Conservation (phyloP, 75 land plant species). For the Cryptomeria japonica region DNA sequence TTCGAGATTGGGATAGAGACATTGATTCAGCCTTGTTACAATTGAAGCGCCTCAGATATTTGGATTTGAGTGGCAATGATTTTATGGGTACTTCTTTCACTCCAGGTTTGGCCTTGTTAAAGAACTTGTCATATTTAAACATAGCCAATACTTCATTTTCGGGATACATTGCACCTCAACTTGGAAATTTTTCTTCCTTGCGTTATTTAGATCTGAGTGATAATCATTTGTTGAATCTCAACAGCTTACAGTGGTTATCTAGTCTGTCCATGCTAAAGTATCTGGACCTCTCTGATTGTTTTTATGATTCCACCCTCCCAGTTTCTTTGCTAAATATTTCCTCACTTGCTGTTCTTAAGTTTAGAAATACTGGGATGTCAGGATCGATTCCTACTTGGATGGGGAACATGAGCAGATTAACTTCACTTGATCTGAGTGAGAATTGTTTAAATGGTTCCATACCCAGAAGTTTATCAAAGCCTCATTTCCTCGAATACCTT, state of each 20-base stretch:
- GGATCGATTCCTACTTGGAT: slow-evolving; percentile 29
- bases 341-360: too few relatives aligned
- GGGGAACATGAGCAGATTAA: too few relatives aligned
- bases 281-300: neutral
- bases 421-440: neutral
- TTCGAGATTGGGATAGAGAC: too few relatives aligned
- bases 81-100: too few relatives aligned
- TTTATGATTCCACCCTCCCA: neutral
- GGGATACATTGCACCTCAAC: neutral
- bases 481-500: slow-evolving; percentile 19
- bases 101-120: too few relatives aligned
- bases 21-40: neutral
- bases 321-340: neutral
- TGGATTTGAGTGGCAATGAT: neutral
- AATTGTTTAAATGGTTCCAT: slow-evolving; percentile 13
- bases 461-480: slow-evolving; percentile 27
- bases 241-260: neutral
- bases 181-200: neutral
- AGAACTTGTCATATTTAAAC: too few relatives aligned
- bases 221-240: neutral
- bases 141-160: neutral
- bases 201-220: neutral
- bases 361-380: too few relatives aligned
- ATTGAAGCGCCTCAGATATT: neutral
- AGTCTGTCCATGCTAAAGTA: neutral